These are phyloP conservation scores for Pseudoturritis turrita DNA, from an alignment of 345 rosid species.

Conservation along the genomic window DNA sequence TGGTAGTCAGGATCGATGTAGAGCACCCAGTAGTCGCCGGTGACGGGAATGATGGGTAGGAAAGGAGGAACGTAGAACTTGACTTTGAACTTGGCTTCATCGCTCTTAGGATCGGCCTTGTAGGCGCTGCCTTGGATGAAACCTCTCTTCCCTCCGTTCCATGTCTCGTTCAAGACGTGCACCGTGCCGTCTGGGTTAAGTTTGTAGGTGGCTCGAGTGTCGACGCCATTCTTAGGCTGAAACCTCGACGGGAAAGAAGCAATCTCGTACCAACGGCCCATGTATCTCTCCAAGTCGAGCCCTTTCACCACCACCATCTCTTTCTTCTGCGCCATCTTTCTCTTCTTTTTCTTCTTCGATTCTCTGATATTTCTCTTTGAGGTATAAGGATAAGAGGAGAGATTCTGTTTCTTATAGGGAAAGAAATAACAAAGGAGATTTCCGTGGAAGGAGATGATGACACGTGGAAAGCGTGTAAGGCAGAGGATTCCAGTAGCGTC, in stretches of 20 bases:
- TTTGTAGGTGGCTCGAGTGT: constrained; percentile 81
- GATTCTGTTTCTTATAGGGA: neutral
- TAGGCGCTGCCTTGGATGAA: constrained; percentile 67
- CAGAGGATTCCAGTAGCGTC: constrained; percentile 26
- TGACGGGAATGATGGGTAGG: constrained; percentile 72
- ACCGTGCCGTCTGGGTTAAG: constrained; percentile 71
- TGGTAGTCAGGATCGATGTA: constrained; percentile 59
- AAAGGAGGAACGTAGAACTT: constrained; percentile 88
- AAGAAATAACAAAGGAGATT: neutral
- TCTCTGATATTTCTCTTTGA: neutral
- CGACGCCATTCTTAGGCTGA: constrained; percentile 69
- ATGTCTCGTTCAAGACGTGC: constrained; percentile 78
- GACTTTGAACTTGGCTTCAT: constrained; percentile 91
- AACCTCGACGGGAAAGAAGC: constrained; percentile 78
- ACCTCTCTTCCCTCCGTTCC: constrained; percentile 64
- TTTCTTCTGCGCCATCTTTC: constrained; percentile 38
- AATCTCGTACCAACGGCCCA: constrained; percentile 96
- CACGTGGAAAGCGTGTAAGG: constrained; percentile 30
- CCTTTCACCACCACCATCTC: constrained; percentile 74
- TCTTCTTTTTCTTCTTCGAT: neutral
- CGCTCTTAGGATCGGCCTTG: constrained; percentile 65
- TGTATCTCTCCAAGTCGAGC: constrained; percentile 62
- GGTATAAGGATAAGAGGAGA: constrained; percentile 2
- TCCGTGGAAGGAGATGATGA: constrained; percentile 26
- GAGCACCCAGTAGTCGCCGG: constrained; percentile 84